Percentiles rank a stretch among this genome's conserved stretches.
Evolutionary conservation across 108 stramenopile genomes (phyloP).

Genomic region (Cyclotella cryptica): DNA sequence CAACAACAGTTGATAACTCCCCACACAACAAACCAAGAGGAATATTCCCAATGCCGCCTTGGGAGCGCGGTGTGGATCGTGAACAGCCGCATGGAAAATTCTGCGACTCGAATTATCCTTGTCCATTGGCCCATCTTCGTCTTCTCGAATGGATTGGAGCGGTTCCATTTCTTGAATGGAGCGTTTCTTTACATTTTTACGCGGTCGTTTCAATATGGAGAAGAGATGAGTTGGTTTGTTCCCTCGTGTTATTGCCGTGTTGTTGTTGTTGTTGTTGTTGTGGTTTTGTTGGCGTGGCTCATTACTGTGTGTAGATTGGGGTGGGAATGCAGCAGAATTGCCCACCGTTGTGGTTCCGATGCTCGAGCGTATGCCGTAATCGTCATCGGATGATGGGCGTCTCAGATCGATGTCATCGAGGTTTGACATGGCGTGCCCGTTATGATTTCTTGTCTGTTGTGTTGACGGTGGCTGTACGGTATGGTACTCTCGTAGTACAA

Average conservation of each 20-base stretch:
- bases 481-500: neutral
- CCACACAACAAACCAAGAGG: slow-evolving; percentile 28
- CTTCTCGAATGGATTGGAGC: slow-evolving; percentile 24
- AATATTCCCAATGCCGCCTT: slow-evolving; percentile 32
- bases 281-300: no score
- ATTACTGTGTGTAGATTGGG: no score
- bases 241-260: neutral
- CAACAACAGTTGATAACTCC: slow-evolving; percentile 35
- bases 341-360: neutral
- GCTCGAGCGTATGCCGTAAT: neutral
- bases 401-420: neutral
- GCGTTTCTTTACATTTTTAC: slow-evolving; percentile 32
- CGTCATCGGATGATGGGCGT: neutral
- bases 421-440: neutral
- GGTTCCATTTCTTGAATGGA: slow-evolving; percentile 10
- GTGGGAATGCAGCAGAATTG: neutral
- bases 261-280: neutral
- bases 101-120: neutral
- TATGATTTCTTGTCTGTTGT: no score
- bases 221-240: slow-evolving; percentile 2
- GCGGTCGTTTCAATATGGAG: slow-evolving; percentile 30
- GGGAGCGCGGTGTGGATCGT: slow-evolving; percentile 35
- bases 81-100: neutral
- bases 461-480: neutral
- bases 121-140: slow-evolving; percentile 17